A percentile compares a stretch with the other conserved stretches of the same genome.
Conservation (phyloP, 2,329 filamentous ascomycete genomes). For the Alternaria atra region DNA sequence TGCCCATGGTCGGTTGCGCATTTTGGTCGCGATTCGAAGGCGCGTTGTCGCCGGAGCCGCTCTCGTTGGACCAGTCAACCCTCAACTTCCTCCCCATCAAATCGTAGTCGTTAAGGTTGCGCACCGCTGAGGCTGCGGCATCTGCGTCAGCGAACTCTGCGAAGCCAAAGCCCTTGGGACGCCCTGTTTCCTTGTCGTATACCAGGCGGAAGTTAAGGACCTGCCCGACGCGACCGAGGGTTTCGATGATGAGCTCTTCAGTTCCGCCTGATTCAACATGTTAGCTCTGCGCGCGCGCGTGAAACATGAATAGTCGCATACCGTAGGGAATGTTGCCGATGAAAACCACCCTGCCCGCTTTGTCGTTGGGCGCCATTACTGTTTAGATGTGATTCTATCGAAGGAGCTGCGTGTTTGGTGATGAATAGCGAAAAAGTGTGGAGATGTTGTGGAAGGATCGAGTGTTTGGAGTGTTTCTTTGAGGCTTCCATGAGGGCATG, state of each 20-base stretch:
- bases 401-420: neutral
- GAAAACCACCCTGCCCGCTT: slow-evolving; percentile 80
- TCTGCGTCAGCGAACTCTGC: slow-evolving; percentile 94
- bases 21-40: slow-evolving; percentile 54
- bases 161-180: slow-evolving; percentile 96
- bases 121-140: slow-evolving; percentile 89
- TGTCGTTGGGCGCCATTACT: slow-evolving; percentile 61
- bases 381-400: neutral
- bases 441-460: neutral
- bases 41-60: slow-evolving; percentile 69
- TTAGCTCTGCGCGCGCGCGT: slow-evolving; percentile 20
- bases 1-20: slow-evolving; percentile 51
- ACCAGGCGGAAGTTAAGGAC: slow-evolving; percentile 93
- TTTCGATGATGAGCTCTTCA: slow-evolving; percentile 94
- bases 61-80: slow-evolving; percentile 96
- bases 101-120: slow-evolving; percentile 94
- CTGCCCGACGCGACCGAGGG: slow-evolving; percentile 88
- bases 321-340: slow-evolving; percentile 88
- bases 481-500: slow-evolving; percentile 7
- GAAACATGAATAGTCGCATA: slow-evolving; percentile 49
- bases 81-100: slow-evolving; percentile 93
- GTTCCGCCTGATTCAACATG: slow-evolving; percentile 73
- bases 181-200: slow-evolving; percentile 93
- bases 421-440: neutral
- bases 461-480: slow-evolving; percentile 14